Evolutionary conservation across 2,329 filamentous ascomycete genomes (phyloP), one percentile per base, ranked within the genome.

Genomic region (Sphaerulina populicola): DNA sequence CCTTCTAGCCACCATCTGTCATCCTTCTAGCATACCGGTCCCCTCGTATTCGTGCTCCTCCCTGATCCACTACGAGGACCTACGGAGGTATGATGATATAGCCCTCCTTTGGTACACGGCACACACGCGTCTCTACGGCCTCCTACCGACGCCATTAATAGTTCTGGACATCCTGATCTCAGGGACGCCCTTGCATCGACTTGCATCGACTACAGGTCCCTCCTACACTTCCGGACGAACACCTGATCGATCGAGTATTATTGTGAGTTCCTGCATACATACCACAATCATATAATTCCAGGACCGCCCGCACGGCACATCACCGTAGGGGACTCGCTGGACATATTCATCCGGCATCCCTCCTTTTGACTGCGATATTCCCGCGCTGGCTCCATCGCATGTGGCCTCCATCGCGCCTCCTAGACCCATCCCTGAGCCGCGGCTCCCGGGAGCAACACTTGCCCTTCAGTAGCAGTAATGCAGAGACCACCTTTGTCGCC

Each of bases 401-500:
- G 27, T 41, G 29, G 30, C 12, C 35, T 37, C 46, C 18, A 11
- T 40, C 46, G 23, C 36, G n/a, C 42, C 44, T 18, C 38, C 29
- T 29, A 33, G 27, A 30, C 38, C 29, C 38, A 33, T 38, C 46
- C 38, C 47, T 38, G 40, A 50, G 41, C 41, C 47, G 41, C 47
- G 41, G 46, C 46, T 49, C 23, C 14, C 35, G n/a, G 36, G 14
- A 47, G 23, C 8, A 3, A n/a, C 27, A 31, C 29, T 35, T 30
- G 18, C 36, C 45, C 21, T 23, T 42, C 11, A 48, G 15, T 5
- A 18, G 18, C 18, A 18, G 18, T 3, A 18, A 49, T 49, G 46
- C 46, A 49, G 30, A 38, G 38, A 18, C 49, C 57, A 12, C 59
- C 62, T 21, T 49, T 90, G 69, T 90, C 88, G 66, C 87, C 88